Conservation (phyloP, 495 filamentous ascomycete genomes). For the Annulohypoxylon stygium region DNA sequence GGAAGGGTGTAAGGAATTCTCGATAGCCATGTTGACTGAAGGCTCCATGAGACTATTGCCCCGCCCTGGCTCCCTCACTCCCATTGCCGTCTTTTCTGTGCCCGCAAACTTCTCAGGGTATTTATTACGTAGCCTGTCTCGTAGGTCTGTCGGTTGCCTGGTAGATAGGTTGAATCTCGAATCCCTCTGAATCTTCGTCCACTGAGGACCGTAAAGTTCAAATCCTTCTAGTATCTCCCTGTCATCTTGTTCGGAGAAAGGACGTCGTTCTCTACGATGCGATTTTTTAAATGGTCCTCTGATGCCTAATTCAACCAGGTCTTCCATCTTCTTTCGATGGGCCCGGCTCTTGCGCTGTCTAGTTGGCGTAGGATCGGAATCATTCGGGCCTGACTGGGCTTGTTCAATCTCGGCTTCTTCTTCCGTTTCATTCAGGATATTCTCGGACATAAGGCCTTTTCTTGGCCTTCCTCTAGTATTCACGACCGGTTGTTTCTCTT, state of each 20-base stretch:
- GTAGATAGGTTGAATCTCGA: conserved; percentile 72
- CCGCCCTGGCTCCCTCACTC: conserved; percentile 55
- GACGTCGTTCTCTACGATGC: conserved; percentile 66
- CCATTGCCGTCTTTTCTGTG: conserved; percentile 68
- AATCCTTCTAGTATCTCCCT: conserved; percentile 81
- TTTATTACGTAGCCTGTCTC: conserved; percentile 85
- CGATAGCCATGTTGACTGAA: conserved; percentile 54
- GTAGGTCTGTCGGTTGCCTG: conserved; percentile 80
- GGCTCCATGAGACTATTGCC: conserved; percentile 56
- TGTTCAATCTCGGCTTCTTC: conserved; percentile 45
- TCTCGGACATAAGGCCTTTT: conserved; percentile 59
- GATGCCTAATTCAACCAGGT: conserved; percentile 70
- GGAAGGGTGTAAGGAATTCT: conserved; percentile 51
- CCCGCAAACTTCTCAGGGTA: conserved; percentile 72
- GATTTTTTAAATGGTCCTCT: conserved; percentile 66
- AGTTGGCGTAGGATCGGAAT: conserved; percentile 44
- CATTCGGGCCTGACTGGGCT: conserved; percentile 41
- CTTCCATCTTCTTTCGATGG: conserved; percentile 67
- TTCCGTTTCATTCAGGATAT: conserved; percentile 61
- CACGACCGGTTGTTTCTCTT: conserved; percentile 36
- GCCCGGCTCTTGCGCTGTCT: conserved; percentile 62
- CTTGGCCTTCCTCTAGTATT: conserved; percentile 45
- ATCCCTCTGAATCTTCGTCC: conserved; percentile 85
- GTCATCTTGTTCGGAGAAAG: conserved; percentile 83
- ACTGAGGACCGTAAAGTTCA: conserved; percentile 78